Base-by-base conservation (phyloP, 257 asterid species). In the Nicotiana tabacum region DNA sequence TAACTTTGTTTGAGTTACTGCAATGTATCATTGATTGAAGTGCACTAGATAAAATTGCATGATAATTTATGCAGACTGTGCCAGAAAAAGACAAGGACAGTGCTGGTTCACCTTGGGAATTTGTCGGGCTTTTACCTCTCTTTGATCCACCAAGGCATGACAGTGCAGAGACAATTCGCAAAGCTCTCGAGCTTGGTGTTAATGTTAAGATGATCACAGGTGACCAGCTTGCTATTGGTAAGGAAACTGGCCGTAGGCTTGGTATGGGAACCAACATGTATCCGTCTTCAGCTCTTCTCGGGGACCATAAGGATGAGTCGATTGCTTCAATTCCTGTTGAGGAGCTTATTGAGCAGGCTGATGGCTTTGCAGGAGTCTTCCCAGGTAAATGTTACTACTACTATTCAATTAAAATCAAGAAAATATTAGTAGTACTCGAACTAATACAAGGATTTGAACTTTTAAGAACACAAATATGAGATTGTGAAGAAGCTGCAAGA, bases 241-340 rank as follows among this genome's bases (percentile, higher is more conserved):
- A 89, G 72, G 98, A 94, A 80, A 94, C 98, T 0, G 98, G 93
- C 0, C 93, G 95, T 53, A 89, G 98, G 39, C 91, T 94, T 35
- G 98, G 98, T 30, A 94, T 94, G 98, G 98, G 98, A 29, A 92
- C 91, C 67, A 92, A 91, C 90, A 92, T 91, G 98, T 92, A 92
- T 70, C 96, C 97, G 2, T 94, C 98, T 4, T 91, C 98, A 29
- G 88, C 96, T 83, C 91, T 94, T 74, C 90, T 94, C 24, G 96
- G 98, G 56, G 93, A 86, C 85, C 77, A 84, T 88, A 90, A 87
- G 43, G 95, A 92, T 46, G 91, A 87, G 66, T 88, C 93, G 27
- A 81, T 91, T 66, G 88, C 93, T 77, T 30, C 89, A 9, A 88
- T 90, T 84, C 93, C 97, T 8, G 61, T 92, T 24, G 96, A 94